Conservation (phyloP, 495 filamentous ascomycete genomes). For the Parathielavia hyrcaniae region DNA sequence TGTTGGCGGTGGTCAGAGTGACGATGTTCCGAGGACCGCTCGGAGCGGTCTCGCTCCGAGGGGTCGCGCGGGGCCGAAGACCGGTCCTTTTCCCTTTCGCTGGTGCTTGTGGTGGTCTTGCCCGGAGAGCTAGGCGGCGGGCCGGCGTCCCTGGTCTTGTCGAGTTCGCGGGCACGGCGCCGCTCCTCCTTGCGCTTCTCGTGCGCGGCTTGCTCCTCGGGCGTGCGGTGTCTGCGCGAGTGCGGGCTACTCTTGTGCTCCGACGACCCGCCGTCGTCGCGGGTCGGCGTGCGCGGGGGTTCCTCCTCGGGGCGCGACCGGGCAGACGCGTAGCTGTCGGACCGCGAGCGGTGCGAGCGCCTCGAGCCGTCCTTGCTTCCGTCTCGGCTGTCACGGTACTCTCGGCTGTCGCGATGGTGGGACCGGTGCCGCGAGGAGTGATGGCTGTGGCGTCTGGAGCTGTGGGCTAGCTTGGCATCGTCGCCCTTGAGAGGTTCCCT, state of each 20-base stretch:
- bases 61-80: constrained; percentile 16
- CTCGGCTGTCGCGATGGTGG: constrained; percentile 24
- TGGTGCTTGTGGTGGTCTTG: too few relatives aligned
- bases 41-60: constrained; percentile 14
- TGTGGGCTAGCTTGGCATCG: constrained; percentile 24
- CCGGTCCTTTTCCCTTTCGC: constrained; percentile 18
- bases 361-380: constrained; percentile 33
- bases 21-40: constrained; percentile 24
- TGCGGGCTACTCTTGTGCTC: constrained; percentile 29
- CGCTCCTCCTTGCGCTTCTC: constrained; percentile 40
- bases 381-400: constrained; percentile 27
- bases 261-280: constrained; percentile 34
- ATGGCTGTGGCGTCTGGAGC: constrained; percentile 34
- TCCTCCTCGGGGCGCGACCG: constrained; percentile 29
- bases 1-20: constrained; percentile 23
- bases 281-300: constrained; percentile 29
- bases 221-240: constrained; percentile 34
- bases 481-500: constrained; percentile 31
- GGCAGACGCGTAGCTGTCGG: constrained; percentile 32
- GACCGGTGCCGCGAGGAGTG: constrained; percentile 33
- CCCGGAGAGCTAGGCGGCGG: constrained; percentile 19
- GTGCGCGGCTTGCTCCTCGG: constrained; percentile 36
- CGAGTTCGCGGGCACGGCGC: constrained; percentile 27
- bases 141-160: constrained; percentile 24
- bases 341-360: constrained; percentile 30